Percentiles rank a stretch among this genome's conserved stretches.
These are phyloP conservation scores for Inonotus obliquus DNA, from an alignment of 1,284 basidiomycete species.

Conservation along the genomic window DNA sequence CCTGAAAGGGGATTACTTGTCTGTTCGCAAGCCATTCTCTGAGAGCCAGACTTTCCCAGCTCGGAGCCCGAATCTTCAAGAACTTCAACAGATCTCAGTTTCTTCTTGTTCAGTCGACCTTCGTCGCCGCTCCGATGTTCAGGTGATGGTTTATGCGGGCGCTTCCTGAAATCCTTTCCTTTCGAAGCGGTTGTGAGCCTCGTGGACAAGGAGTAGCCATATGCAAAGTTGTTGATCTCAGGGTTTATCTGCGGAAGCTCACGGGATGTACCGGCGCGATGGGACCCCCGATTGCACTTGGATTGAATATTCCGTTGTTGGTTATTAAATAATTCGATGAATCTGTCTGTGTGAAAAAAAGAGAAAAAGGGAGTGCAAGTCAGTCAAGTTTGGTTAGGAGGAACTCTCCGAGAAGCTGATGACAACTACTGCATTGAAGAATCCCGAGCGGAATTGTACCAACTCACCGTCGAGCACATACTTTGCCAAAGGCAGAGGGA, in stretches of 20 bases:
- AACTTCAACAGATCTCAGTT: not conserved
- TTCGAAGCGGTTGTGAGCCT: constrained; percentile 4
- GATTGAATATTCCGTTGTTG: not conserved
- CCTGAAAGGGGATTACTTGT: not conserved
- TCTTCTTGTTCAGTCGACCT: constrained; percentile 6
- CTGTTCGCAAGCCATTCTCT: not conserved
- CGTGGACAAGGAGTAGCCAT: not conserved
- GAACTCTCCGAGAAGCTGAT: not conserved
- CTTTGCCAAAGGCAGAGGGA: constrained; percentile 13
- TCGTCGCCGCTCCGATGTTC: not conserved
- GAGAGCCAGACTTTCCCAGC: not conserved
- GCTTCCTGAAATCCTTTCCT: not conserved
- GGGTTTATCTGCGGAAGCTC: constrained; percentile 5
- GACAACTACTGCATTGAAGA: not conserved
- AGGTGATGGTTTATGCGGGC: constrained; percentile 6
- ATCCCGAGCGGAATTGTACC: not conserved
- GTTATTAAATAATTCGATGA: not conserved
- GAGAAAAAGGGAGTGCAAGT: not conserved
- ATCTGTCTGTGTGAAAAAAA: not conserved
- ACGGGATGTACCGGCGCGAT: not conserved
- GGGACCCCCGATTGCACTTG: constrained; percentile 6
- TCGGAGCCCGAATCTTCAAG: not conserved
- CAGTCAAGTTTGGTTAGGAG: not conserved
- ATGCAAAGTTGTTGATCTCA: not conserved
- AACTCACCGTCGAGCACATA: constrained; percentile 16